Evolutionary conservation across 768 basidiomycete species (phyloP), one percentile per base, ranked within the genome.

Genomic region (Leccinum truebloodii): DNA sequence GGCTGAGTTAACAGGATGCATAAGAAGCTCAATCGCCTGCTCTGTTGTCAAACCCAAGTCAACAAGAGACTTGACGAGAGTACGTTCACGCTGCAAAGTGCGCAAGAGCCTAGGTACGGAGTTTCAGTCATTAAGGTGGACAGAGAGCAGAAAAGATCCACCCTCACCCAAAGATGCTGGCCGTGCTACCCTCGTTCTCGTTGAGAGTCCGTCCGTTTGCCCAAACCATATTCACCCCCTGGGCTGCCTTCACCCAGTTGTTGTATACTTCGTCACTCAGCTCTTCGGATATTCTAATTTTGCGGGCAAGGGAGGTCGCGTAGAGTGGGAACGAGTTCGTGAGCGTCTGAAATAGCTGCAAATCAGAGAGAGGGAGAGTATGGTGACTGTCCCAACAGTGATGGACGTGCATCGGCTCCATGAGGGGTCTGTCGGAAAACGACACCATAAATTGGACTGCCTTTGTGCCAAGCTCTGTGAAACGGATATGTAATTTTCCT

Each of bases 261-360:
- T 68, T 69, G 22, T 78, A 68, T 6, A 94, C 71, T 67, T 92
- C 91, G 0, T 80, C 72, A 1, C 70, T 67, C 9, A 96, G 66
- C 13, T 74, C 77, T 9, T 75, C 70, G 59, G 84, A 82, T 3
- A 84, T 75, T 2, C 76, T 66, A 48, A 94, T 84, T 59, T 88
- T 86, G 3, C 93, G 85, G 0, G 90, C 83, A 32, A 97, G 78
- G 3, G 87, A 78, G 1, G 86, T 80, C 1, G 88, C 87, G 68
- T 95, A 96, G 70, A 85, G 89, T 0, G 96, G 95, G 76, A 98
- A 96, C 73, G 95, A 88, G 68, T 95, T 91, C 0, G 91, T 81
- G 22, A 98, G 82, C 14, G 84, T 80, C 51, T 79, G 82, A 37
- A 97, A 80, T 0, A 74, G 20, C 16, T 32, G 51, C 4, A 62